These are phyloP conservation scores for Ophiostoma himal-ulmi DNA, from an alignment of 2,329 filamentous ascomycete genomes.

Conservation along the genomic window DNA sequence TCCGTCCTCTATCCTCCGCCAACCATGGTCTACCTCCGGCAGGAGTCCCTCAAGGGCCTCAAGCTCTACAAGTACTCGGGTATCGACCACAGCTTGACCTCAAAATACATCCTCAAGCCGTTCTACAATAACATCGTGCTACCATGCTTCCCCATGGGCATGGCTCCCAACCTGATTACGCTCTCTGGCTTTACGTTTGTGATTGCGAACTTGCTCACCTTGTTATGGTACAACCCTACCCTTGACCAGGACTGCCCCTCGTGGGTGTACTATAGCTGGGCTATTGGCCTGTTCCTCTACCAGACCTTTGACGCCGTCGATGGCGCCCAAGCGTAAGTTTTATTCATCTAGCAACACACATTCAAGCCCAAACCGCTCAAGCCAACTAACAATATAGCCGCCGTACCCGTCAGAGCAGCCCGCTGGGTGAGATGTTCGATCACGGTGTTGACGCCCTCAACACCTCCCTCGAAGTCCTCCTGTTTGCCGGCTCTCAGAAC, in stretches of 20 bases:
- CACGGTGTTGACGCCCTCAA: slow-evolving; percentile 97
- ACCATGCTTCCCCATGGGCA: slow-evolving; percentile 87
- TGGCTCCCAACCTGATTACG: slow-evolving; percentile 87
- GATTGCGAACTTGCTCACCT: slow-evolving; percentile 77
- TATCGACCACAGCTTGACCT: slow-evolving; percentile 84
- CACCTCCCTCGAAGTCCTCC: slow-evolving; percentile 83
- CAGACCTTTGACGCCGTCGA: slow-evolving; percentile 98
- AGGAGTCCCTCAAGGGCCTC: slow-evolving; percentile 80
- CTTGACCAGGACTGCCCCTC: slow-evolving; percentile 87
- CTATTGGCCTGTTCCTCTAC: slow-evolving; percentile 84
- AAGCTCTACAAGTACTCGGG: slow-evolving; percentile 93
- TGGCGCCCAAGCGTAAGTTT: slow-evolving; percentile 77
- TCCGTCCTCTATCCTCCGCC: neutral
- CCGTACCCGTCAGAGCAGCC: slow-evolving; percentile 85
- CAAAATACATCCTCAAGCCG: slow-evolving; percentile 90
- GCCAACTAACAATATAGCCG: slow-evolving; percentile 46
- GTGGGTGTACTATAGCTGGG: slow-evolving; percentile 95
- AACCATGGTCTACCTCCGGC: slow-evolving; percentile 88
- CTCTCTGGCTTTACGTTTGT: slow-evolving; percentile 87
- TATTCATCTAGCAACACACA: neutral
- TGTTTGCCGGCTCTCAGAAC: slow-evolving; percentile 90
- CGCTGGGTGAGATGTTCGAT: slow-evolving; percentile 92
- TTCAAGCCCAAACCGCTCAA: neutral
- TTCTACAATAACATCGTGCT: slow-evolving; percentile 96
- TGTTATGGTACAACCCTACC: slow-evolving; percentile 94